Conservation (phyloP, 2,329 filamentous ascomycete species). For the Beauveria sp. region DNA sequence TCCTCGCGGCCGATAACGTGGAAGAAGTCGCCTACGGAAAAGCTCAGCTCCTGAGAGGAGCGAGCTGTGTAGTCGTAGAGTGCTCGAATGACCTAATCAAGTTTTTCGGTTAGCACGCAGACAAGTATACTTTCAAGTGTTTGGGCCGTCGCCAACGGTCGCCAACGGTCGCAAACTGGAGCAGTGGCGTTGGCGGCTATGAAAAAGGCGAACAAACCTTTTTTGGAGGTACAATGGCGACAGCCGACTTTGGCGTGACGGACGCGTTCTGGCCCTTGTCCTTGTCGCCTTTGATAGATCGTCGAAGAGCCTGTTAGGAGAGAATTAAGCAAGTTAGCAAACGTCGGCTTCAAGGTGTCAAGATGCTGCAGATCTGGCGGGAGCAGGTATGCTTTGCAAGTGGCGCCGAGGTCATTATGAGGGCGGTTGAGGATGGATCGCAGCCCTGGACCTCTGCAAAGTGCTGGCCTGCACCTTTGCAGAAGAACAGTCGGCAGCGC, state of each 20-base stretch:
- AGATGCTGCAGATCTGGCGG: not conserved
- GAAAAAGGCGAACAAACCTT: conserved; percentile 58
- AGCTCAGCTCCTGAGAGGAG: conserved; percentile 72
- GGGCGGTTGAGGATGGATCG: not conserved
- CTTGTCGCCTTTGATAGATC: conserved; percentile 88
- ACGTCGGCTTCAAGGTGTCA: not conserved
- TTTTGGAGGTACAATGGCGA: conserved; percentile 85
- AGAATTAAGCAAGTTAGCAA: conserved; percentile 36
- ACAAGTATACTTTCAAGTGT: not conserved
- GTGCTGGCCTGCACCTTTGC: not conserved
- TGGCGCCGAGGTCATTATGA: not conserved
- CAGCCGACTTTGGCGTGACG: conserved; percentile 75
- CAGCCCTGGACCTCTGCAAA: not conserved
- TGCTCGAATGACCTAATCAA: conserved; percentile 82
- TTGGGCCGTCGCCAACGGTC: not conserved
- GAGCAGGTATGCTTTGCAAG: not conserved
- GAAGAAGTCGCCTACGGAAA: conserved; percentile 93
- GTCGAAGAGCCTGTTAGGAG: conserved; percentile 62
- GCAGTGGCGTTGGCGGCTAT: not conserved
- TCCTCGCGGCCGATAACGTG: conserved; percentile 95
- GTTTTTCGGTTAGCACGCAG: not conserved
- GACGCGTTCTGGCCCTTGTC: conserved; percentile 61
- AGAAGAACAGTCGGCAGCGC: not conserved
- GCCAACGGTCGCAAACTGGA: not conserved
- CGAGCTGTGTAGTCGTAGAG: conserved; percentile 86